These are phyloP conservation scores for Ogataea angusta DNA, from an alignment of 805 yeast species.

Conservation along the genomic window DNA sequence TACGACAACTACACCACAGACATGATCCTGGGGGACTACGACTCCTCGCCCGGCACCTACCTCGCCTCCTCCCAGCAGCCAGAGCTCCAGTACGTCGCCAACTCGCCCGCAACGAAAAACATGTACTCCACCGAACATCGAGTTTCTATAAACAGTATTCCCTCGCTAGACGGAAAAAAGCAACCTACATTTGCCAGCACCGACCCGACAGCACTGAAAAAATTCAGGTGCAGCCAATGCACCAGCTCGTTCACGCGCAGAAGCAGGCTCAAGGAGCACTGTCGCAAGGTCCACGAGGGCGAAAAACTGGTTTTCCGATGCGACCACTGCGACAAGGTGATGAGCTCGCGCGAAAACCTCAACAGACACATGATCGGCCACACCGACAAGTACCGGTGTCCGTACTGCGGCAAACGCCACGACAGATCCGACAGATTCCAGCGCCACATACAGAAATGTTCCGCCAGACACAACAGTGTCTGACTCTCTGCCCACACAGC, in stretches of 20 bases:
- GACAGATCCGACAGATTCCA: conserved; percentile 27
- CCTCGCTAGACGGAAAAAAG: background rate
- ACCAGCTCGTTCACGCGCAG: conserved; percentile 27
- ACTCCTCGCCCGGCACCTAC: background rate
- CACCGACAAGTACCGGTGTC: conserved; percentile 27
- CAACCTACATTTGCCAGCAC: background rate
- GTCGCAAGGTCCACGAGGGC: conserved; percentile 23
- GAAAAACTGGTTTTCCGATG: conserved; percentile 20
- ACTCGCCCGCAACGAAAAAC: background rate
- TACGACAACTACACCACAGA: background rate
- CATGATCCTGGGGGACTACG: background rate
- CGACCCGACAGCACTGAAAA: background rate
- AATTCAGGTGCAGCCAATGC: conserved; percentile 23
- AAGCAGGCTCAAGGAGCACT: conserved; percentile 27
- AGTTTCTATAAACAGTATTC: background rate
- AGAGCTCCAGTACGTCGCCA: background rate
- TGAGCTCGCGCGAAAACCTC: conserved; percentile 25
- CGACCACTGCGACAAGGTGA: conserved; percentile 18
- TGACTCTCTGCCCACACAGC: background rate
- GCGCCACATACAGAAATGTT: conserved; percentile 23
- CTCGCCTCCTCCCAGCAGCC: background rate
- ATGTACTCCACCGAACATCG: background rate
- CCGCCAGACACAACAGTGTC: background rate
- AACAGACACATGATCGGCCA: conserved; percentile 30
- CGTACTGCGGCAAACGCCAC: conserved; percentile 22